Evolutionary conservation across 139 green algal genomes (phyloP).

Genomic region (Ulvella scutata): DNA sequence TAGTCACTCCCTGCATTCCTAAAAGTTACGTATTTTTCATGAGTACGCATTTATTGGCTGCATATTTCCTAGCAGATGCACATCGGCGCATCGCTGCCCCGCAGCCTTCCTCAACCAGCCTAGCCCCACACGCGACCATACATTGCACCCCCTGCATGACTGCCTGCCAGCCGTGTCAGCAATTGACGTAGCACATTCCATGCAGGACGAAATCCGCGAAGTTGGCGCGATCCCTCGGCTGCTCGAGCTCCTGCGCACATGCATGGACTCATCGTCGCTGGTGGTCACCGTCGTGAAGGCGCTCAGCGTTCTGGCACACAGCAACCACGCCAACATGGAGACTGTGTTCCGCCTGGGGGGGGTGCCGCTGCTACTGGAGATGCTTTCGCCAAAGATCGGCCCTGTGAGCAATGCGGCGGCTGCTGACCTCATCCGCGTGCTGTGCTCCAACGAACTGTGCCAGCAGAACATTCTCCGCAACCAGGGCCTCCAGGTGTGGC

Average conservation of each 20-base stretch:
- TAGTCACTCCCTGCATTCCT: no score
- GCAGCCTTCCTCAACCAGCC: no score
- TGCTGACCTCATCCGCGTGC: neutral
- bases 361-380: constrained; percentile 1
- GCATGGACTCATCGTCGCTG: constrained; percentile 2
- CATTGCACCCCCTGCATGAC: no score
- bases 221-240: neutral
- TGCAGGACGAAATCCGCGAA: neutral
- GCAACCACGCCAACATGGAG: constrained; percentile 3
- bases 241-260: neutral
- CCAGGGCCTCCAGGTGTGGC: neutral
- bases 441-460: constrained; percentile 2
- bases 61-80: no score
- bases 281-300: constrained; percentile 1
- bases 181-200: no score
- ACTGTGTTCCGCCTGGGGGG: neutral
- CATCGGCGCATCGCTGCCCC: no score
- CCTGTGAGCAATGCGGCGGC: neutral
- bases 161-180: no score
- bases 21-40: no score
- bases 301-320: neutral
- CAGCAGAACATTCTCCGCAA: constrained; percentile 4
- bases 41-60: no score
- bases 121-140: no score
- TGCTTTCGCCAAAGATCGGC: neutral